Base-by-base conservation (phyloP, 768 basidiomycete species). In the Auricularia sp. region DNA sequence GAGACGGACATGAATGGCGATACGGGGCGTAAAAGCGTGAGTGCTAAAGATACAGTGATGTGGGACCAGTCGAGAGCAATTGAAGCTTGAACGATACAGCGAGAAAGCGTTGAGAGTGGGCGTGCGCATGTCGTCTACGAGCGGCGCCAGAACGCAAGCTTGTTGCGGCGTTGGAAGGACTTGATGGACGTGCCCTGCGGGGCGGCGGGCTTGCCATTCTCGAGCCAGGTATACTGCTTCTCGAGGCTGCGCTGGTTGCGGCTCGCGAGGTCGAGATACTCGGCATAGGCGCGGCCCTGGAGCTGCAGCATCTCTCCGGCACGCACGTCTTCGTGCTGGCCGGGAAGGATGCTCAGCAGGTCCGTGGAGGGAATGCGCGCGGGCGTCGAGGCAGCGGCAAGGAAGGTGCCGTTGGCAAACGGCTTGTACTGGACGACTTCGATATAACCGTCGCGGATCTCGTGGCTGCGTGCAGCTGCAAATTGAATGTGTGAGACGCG, bases 381-480 rank as follows among this genome's bases (percentile, higher is more conserved):
- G 65, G 79, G 77, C 7, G 86, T 84, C 21, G 83, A 79, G 36
- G 79, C 72, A 2, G 83, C 81, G 0, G 83, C 81, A 65, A 90
- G 81, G 75, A 90, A 90, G 62, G 85, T 75, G 65, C 85, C 80
- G 63, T 83, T 81, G 53, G 84, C 86, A 65, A 90, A 87, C 0
- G 84, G 86, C 1, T 77, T 72, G 70, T 81, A 90, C 2, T 84
- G 84, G 69, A 82, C 79, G 16, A 90, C 88, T 66, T 90, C 87
- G 61, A 90, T 70, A 74, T 79, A 85, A 62, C 76, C 81, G 54
- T 89, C 87, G 56, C 76, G 75, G 44, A 77, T 76, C 51, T 72
- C 76, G 73, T 87, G 86, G 2, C 81, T 77, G 59, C 84, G 83
- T 18, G 80, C 76, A 58, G 84, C 88, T 89, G 68, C 42, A 54